Evolutionary conservation across 1,139 yeast genomes (phyloP), one percentile per base, ranked within the genome.

Genomic region (Geotrichum bryndzae): DNA sequence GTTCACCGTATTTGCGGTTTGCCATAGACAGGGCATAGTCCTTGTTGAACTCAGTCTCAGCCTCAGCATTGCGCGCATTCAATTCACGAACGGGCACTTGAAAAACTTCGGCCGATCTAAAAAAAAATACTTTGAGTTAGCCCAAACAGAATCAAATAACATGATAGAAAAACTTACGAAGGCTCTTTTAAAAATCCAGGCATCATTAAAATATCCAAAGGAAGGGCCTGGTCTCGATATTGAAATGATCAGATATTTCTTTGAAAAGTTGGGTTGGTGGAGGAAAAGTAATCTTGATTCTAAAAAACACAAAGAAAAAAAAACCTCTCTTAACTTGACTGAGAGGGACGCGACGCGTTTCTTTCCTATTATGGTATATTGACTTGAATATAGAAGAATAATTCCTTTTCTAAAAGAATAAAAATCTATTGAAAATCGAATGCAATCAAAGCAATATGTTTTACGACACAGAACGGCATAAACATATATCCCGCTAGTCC

Each of bases 1-100:
- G 98, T 53, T 82, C 80, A 41, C 80, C 82, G 70, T 88, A 90
- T 22, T 80, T 78, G 54, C 95, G 76, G 2, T 76, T 74, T 33
- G 65, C 64, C 56, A 67, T 61, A 7, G 65, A 61, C 22, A 70
- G 58, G 11, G 50, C 18, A 56, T 67, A 67, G 3, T 63, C 64
- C 2, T 60, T 64, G 59, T 71, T 69, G 51, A 23, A 27, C 15
- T 25, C 38, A 22, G 25, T 25, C 50, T 60, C 61, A 11, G 35
- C 56, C 8, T 29, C 54, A n/a, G 22, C 48, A 41, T 41, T 41
- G 22, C 22, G 48, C 8, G 48, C 48, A 8, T 8, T 41, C 22
- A 41, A 41, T 41, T 41, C 48, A 41, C 48, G 48, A 15, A 41
- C 48, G 8, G 48, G 48, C 10, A n/a, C 18, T 41, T 41, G 22